These are phyloP conservation scores for Croton laevigatus DNA, from an alignment of 441 rosid species.

Conservation along the genomic window DNA sequence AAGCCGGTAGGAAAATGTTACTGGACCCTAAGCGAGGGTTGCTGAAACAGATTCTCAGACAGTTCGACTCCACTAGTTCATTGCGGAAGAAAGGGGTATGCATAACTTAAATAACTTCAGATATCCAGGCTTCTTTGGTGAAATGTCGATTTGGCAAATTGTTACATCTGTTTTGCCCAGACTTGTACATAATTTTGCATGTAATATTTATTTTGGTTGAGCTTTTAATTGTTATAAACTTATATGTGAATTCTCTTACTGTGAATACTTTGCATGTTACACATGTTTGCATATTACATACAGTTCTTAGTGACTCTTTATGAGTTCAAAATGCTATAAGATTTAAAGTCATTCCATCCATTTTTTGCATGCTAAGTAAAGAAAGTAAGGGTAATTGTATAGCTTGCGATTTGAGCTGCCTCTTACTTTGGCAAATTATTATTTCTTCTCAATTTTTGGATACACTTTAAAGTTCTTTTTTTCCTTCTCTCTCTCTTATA, in stretches of 20 bases:
- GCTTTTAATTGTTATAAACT: neutral
- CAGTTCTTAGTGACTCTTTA: neutral
- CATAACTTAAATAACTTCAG: conserved; percentile 12
- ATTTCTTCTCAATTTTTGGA: neutral
- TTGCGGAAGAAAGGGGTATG: conserved; percentile 85
- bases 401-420: neutral
- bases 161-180: neutral
- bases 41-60: conserved; percentile 79
- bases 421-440: neutral
- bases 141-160: neutral
- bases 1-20: conserved; percentile 71
- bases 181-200: neutral
- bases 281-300: neutral
- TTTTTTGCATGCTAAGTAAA: neutral
- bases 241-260: neutral
- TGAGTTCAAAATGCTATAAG: neutral
- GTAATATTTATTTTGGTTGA: neutral
- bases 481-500: neutral
- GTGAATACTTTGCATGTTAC: neutral
- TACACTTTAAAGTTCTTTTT: neutral
- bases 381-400: neutral
- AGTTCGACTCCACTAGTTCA: conserved; percentile 62
- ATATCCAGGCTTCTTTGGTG: neutral
- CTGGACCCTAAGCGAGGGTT: conserved; percentile 74
- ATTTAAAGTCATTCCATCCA: neutral